Base-by-base conservation (phyloP, 2,329 filamentous ascomycete genomes). In the Tympanopsis confertula region DNA sequence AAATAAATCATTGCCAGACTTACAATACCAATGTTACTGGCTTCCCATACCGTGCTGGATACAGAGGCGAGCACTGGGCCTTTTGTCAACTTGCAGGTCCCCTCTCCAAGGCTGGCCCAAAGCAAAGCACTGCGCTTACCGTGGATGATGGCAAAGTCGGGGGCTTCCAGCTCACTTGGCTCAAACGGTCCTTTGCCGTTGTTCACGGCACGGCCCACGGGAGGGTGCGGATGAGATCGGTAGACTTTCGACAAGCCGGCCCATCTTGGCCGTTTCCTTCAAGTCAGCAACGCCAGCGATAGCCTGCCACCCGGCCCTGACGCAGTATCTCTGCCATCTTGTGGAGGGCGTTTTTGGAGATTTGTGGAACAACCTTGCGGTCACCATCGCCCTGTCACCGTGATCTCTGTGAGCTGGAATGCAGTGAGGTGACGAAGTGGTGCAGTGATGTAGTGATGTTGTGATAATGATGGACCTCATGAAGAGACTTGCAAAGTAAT, bases 291-390 rank as follows among this genome's bases (percentile, higher is more conserved):
- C 45, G 3, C 47, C 44, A 15, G 55, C 45, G 37, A 72, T 68
- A 7, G 65, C 68, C 51, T 70, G 62, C 61, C 65, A 73, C 42
- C 73, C 69, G 10, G 65, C 65, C 32, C 69, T 62, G 14, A 69
- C 63, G 17, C 68, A 69, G 41, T 44, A 35, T 20, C 10, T 12
- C 36, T 67, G 28, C 50, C 30, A 35, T 18, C 36, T 14, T 28
- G 17, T 33, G 46, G 28, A 29, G 37, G 20, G 17, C 36, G n/a
- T 45, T 41, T 24, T 35, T 19, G 3, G 42, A 39, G 10, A 53
- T 36, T n/a, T 37, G 36, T 4, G 51, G 50, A 3, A 42, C 37
- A 36, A 52, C 48, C 37, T 54, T 52, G 14, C 50, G 50, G 36
- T 51, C 48, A 2, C 51, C 51, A 19, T 45, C 42, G 19, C 50